Conservation (phyloP, 306 rosid genomes). For the Medicago ruthenica region DNA sequence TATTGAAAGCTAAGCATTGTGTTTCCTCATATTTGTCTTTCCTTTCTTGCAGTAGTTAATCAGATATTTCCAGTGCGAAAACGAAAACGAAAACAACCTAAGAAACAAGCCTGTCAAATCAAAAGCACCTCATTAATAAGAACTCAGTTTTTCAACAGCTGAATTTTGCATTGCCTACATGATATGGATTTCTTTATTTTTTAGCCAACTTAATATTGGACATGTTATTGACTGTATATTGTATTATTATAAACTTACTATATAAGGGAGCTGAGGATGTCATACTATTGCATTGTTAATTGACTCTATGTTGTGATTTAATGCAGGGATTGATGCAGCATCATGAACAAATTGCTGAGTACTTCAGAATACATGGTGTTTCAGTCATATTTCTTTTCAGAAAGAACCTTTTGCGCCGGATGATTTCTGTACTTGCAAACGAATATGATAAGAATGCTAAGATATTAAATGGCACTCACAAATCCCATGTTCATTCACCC, state of each 20-base stretch:
- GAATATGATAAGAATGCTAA: constrained; percentile 75
- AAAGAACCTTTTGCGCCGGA: constrained; percentile 91
- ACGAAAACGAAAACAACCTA: constrained; percentile 15
- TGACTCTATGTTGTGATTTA: neutral
- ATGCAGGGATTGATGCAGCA: constrained; percentile 91
- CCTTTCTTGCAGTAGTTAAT: constrained; percentile 11
- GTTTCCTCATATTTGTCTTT: constrained; percentile 26
- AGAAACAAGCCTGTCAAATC: neutral
- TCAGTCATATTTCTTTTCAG: constrained; percentile 88
- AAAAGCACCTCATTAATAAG: neutral
- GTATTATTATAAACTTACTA: constrained; percentile 4
- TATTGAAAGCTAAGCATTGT: neutral
- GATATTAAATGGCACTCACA: constrained; percentile 91
- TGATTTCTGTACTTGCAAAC: constrained; percentile 91
- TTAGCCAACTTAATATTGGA: constrained; percentile 19
- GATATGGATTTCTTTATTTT: constrained; percentile 9
- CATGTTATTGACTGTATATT: constrained; percentile 8
- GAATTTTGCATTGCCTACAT: constrained; percentile 6
- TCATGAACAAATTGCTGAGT: constrained; percentile 76
- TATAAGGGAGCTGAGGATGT: constrained; percentile 15
- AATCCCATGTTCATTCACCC: constrained; percentile 94
- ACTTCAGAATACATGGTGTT: constrained; percentile 82
- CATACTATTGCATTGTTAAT: neutral
- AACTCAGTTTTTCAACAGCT: constrained; percentile 19
- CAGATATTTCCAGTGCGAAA: neutral